Percentiles rank a stretch among this genome's conserved stretches.
Evolutionary conservation across 164 flowering plant species (phyloP).

Genomic region (Tetracentron sinense): DNA sequence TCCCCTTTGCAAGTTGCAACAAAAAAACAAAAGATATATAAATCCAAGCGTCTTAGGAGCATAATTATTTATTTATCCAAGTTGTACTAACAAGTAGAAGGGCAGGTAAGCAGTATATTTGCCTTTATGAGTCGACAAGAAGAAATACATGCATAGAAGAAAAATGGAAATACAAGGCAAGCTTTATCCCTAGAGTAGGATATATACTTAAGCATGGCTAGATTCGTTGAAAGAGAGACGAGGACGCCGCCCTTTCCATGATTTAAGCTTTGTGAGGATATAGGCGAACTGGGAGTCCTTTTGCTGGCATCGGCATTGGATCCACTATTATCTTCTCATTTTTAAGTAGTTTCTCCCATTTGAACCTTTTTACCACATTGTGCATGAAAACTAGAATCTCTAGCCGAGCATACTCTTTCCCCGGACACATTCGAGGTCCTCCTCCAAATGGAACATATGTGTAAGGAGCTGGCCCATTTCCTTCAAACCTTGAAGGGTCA

Average conservation of each 20-base stretch:
- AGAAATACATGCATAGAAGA: too few species aligned
- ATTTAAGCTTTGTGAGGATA: not conserved
- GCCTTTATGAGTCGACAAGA: too few species aligned
- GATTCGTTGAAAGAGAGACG: too few species aligned
- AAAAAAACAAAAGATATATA: too few species aligned
- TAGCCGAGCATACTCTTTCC: not conserved
- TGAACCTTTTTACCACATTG: constrained; percentile 12
- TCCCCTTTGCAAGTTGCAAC: too few species aligned
- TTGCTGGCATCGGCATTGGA: constrained; percentile 11
- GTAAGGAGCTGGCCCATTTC: constrained; percentile 14
- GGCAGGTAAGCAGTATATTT: too few species aligned
- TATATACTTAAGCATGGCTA: not conserved
- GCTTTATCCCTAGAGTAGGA: too few species aligned
- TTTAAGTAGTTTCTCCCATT: constrained; percentile 10
- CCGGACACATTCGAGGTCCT: constrained; percentile 5
- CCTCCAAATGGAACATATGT: constrained; percentile 22
- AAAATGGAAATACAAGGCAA: too few species aligned
- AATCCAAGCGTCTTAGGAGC: too few species aligned
- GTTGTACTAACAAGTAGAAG: too few species aligned
- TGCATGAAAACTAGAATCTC: constrained; percentile 13
- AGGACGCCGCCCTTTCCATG: too few species aligned
- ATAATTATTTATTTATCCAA: too few species aligned
- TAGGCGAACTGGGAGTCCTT: constrained; percentile 15
- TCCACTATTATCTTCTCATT: constrained; percentile 15
- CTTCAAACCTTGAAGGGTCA: constrained; percentile 23